Evolutionary conservation across 2,329 filamentous ascomycete genomes (phyloP), one percentile per base, ranked within the genome.

Genomic region (Laburnicola sp.): DNA sequence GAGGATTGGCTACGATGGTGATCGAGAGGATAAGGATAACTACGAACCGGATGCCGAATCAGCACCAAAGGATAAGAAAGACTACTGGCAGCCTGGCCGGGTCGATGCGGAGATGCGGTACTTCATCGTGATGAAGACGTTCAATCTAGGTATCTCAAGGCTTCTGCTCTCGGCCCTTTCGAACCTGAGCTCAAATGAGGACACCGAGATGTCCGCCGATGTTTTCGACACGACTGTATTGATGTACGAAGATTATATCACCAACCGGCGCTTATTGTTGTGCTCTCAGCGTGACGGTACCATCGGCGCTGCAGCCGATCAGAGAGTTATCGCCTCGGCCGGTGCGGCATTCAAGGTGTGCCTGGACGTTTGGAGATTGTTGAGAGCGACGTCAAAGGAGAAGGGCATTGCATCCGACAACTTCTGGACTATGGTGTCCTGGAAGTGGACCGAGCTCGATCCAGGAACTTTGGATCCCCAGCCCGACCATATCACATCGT

Each of bases 131-230:
- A 25, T 28, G 11, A 43, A 43, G 25, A 32, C 40, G n/a, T 43
- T 43, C 27, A 43, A 43, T 16, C 21, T 32, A 16, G 40, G 40
- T 2, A 43, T 43, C 6, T 31, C 40, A 28, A 27, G 27, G 3
- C 40, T 43, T 5, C 21, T 43, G 8, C 28, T 43, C 6, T 43
- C 40, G 4, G 40, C 41, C 4, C 41, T 44, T 10, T 34, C 41
- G 1, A 36, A 35, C 8, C 21, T 43, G 27, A 43, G 40, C 21
- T 43, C 40, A 9, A 44, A 44, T 11, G 31, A 36, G 9, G 41
- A 44, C 11, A 44, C 41, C 7, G 40, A 44, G 21, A 44, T 44
- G 41, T 44, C 41, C 10, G 41, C 41, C 21, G 41, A 44, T 21
- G 41, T 44, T 7, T 44, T 44, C 22, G 41, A 44, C 32, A 36